phyloP scores from a whole-genome alignment of 306 rosid species.

The Argentina anserina region DNA sequence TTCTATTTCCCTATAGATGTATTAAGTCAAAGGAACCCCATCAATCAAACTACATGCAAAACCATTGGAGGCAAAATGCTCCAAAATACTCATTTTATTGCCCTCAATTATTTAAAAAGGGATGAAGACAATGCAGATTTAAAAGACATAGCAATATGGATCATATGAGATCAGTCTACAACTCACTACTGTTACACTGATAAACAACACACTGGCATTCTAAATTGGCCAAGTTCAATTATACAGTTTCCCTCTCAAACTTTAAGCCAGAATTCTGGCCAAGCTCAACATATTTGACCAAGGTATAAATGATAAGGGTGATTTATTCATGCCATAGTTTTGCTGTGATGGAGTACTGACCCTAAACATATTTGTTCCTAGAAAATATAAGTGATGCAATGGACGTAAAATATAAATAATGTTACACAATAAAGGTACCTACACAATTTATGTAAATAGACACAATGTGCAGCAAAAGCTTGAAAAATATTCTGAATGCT shows the following conservation, averaged over 20 bases:
- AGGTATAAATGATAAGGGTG: not conserved
- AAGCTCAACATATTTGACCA: not conserved
- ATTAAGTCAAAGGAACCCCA: slow-evolving; percentile 1
- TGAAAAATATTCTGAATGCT: not conserved
- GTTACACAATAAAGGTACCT: not conserved
- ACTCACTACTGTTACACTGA: not conserved
- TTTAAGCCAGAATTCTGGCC: not conserved
- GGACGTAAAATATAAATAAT: not conserved
- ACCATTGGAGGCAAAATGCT: not conserved
- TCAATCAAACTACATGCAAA: not conserved
- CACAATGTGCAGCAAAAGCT: not conserved
- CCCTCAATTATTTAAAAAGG: not conserved
- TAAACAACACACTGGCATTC: not conserved
- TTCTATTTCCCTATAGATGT: slow-evolving; percentile 65
- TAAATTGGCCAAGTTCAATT: not conserved
- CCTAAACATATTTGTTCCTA: not conserved
- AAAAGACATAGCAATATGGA: not conserved
- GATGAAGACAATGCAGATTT: not conserved
- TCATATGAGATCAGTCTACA: not conserved
- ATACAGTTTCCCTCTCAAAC: not conserved
- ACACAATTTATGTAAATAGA: not conserved
- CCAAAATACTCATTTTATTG: not conserved
- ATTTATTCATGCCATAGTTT: not conserved
- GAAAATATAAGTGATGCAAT: not conserved
- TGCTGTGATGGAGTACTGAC: not conserved